Evolutionary conservation across 495 filamentous ascomycete genomes (phyloP).

Genomic region (Penicillium maclennaniae): DNA sequence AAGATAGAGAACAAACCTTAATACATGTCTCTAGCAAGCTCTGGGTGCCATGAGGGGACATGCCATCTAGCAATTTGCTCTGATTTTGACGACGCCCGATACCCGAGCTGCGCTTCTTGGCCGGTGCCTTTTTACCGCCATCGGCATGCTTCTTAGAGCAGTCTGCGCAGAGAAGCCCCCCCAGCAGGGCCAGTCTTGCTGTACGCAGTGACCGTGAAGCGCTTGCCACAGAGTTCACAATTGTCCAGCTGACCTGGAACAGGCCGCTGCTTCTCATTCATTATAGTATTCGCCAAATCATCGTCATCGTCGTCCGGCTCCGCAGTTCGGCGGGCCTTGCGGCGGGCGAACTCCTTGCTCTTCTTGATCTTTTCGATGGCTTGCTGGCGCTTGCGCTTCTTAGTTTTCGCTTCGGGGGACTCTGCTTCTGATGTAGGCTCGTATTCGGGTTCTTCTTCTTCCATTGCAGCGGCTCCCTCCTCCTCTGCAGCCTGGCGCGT

Average conservation of each 20-base stretch:
- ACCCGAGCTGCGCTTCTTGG: conserved; percentile 53
- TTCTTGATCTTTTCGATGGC: conserved; percentile 75
- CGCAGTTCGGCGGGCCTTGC: conserved; percentile 48
- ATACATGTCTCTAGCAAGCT: conserved; percentile 74
- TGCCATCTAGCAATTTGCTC: conserved; percentile 75
- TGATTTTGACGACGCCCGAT: conserved; percentile 64
- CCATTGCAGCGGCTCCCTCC: conserved; percentile 13
- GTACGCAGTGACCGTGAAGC: conserved; percentile 93
- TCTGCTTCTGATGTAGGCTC: conserved; percentile 26
- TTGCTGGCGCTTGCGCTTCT: conserved; percentile 60
- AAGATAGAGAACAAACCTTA: conserved; percentile 43
- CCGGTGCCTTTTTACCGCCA: conserved; percentile 57
- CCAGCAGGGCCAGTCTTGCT: conserved; percentile 76
- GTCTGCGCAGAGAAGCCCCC: conserved; percentile 77
- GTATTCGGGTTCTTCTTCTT: conserved; percentile 28
- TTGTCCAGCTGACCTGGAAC: conserved; percentile 83
- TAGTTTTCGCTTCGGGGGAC: conserved; percentile 47
- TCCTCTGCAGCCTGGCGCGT: conserved; percentile 31
- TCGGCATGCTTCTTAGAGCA: conserved; percentile 76
- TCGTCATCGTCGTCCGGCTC: conserved; percentile 50
- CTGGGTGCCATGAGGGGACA: conserved; percentile 63
- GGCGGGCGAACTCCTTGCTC: conserved; percentile 62
- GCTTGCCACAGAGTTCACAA: conserved; percentile 78
- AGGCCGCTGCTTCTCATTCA: conserved; percentile 60
- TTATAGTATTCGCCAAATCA: conserved; percentile 47